These are phyloP conservation scores for Rhizophagus clarus DNA, from an alignment of 192 early-diverging fungal species.

Conservation along the genomic window DNA sequence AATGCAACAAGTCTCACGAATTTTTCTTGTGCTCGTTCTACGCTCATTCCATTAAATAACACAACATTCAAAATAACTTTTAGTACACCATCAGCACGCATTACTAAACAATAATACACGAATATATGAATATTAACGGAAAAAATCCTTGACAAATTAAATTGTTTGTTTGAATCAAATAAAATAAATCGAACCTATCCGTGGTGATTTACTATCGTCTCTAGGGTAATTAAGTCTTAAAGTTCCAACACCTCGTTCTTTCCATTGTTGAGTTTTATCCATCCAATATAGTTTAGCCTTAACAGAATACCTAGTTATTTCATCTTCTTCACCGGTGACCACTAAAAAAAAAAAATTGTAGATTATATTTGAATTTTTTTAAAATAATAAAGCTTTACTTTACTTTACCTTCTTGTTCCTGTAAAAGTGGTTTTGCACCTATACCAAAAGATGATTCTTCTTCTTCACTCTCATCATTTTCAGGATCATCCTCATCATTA, in stretches of 20 bases:
- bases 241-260: constrained; percentile 48
- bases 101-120: constrained; percentile 32
- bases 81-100: constrained; percentile 49
- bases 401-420: constrained; percentile 20
- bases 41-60: constrained; percentile 43
- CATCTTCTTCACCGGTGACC: constrained; percentile 48
- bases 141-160: constrained; percentile 1
- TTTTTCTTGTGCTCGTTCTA: constrained; percentile 39
- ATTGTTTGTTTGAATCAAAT: background rate
- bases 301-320: constrained; percentile 37
- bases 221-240: constrained; percentile 38
- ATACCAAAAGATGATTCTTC: background rate
- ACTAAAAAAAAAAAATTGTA: constrained; percentile 29
- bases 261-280: constrained; percentile 37
- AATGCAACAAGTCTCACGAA: constrained; percentile 44
- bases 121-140: background rate
- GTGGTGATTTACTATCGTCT: constrained; percentile 6
- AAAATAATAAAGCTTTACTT: too few relatives aligned
- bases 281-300: constrained; percentile 45
- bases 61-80: constrained; percentile 45
- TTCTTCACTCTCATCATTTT: constrained; percentile 6
- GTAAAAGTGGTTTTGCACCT: background rate
- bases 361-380: too few relatives aligned
- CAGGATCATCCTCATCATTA: background rate
- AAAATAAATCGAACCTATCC: constrained; percentile 9